Evolutionary conservation across 345 rosid genomes (phyloP).

Genomic region (Kandelia obovata): DNA sequence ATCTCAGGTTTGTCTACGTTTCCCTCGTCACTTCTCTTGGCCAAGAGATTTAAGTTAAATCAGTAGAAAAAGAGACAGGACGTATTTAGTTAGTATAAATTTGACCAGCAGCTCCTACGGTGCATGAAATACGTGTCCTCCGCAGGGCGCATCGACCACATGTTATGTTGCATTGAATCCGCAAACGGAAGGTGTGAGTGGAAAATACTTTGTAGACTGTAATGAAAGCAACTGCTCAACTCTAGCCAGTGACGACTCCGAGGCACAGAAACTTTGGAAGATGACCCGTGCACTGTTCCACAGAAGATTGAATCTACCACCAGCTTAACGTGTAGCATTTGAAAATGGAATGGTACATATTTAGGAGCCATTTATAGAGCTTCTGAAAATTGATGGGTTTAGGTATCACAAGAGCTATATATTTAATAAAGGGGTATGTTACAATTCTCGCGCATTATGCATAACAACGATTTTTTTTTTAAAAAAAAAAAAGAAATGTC

Average conservation of each 20-base stretch:
- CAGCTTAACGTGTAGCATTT: background rate
- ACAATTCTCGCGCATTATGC: no score
- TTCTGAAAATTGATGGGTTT: background rate
- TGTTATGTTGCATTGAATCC: conserved; percentile 85
- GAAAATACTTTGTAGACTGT: conserved; percentile 87
- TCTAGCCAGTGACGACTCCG: conserved; percentile 63
- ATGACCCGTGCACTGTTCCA: conserved; percentile 53
- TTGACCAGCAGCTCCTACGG: background rate
- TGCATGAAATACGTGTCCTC: background rate
- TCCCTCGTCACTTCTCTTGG: conserved; percentile 1
- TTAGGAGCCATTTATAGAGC: conserved; percentile 9
- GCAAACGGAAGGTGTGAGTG: conserved; percentile 47
- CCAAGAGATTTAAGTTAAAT: conserved; percentile 1
- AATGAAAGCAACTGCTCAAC: conserved; percentile 68
- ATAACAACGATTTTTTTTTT: no score
- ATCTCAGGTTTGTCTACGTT: conserved; percentile 53
- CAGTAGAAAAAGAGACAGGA: background rate
- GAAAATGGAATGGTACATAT: background rate
- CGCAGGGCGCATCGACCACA: conserved; percentile 93
- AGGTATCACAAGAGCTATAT: no score
- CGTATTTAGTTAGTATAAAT: background rate
- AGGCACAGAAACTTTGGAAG: conserved; percentile 58
- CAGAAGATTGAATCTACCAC: conserved; percentile 28
- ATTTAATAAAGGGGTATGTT: no score
- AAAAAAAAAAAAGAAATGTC: no score